phyloP scores from a whole-genome alignment of 2,329 filamentous ascomycete genomes.

The Talaromyces sp. region DNA sequence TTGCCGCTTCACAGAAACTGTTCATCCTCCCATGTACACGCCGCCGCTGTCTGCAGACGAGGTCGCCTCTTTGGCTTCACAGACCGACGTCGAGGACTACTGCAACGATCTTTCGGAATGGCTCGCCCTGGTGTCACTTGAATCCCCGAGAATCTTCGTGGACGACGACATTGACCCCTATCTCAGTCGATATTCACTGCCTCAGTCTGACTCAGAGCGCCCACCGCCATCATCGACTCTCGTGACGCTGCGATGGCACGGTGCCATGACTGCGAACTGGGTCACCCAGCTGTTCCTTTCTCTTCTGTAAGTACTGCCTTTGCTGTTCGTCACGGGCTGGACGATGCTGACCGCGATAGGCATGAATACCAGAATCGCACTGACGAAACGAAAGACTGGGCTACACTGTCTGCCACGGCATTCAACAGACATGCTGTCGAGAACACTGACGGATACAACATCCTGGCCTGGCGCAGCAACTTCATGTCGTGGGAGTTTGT shows the following conservation, averaged over 20 bases:
- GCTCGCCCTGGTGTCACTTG: slow-evolving; percentile 52
- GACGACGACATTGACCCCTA: slow-evolving; percentile 38
- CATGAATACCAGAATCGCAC: not conserved
- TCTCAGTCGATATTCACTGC: slow-evolving; percentile 38
- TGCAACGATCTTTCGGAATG: slow-evolving; percentile 57
- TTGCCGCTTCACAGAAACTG: slow-evolving; percentile 19
- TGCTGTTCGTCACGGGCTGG: not conserved
- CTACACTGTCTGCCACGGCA: slow-evolving; percentile 27
- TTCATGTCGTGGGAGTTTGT: slow-evolving; percentile 37
- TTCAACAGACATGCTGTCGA: slow-evolving; percentile 33
- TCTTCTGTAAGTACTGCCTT: slow-evolving; percentile 28
- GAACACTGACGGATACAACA: slow-evolving; percentile 35
- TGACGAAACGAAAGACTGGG: slow-evolving; percentile 21
- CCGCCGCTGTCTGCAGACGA: slow-evolving; percentile 25
- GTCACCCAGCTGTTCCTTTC: slow-evolving; percentile 29
- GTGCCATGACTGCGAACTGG: slow-evolving; percentile 36
- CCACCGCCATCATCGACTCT: slow-evolving; percentile 17
- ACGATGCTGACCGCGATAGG: slow-evolving; percentile 2
- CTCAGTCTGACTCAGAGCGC: slow-evolving; percentile 21
- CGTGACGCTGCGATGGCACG: slow-evolving; percentile 38
- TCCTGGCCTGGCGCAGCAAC: slow-evolving; percentile 11
- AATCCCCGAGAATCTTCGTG: slow-evolving; percentile 32
- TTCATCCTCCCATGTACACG: slow-evolving; percentile 21
- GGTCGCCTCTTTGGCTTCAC: slow-evolving; percentile 23
- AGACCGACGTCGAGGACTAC: slow-evolving; percentile 55